Evolutionary conservation across 2,329 filamentous ascomycete species (phyloP).

Genomic region (Coniochaeta sp.): DNA sequence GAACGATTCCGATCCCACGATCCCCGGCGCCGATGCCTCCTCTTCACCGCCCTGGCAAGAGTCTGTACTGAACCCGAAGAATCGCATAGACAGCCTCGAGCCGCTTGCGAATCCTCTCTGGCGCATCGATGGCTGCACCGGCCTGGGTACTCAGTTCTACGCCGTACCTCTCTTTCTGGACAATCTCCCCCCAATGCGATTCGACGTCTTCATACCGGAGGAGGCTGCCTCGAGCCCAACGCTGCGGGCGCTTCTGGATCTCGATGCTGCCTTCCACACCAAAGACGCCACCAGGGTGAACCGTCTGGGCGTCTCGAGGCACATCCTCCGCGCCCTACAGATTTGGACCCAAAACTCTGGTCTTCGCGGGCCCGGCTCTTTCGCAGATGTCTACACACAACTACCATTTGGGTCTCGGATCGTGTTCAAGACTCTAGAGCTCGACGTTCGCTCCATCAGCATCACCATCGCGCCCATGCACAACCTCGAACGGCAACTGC

Average conservation of each 20-base stretch:
- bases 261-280: conserved; percentile 48
- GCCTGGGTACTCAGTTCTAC: conserved; percentile 51
- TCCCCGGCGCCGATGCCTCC: background rate
- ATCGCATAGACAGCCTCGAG: conserved; percentile 50
- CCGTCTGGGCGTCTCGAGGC: conserved; percentile 42
- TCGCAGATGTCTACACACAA: conserved; percentile 31
- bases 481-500: conserved; percentile 44
- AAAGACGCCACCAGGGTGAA: conserved; percentile 41
- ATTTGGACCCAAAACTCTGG: conserved; percentile 34
- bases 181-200: conserved; percentile 40
- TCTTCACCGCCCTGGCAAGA: conserved; percentile 29
- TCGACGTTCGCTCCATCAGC: conserved; percentile 36
- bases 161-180: conserved; percentile 44
- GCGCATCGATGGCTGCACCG: conserved; percentile 52
- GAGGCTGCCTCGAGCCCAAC: conserved; percentile 30
- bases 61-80: conserved; percentile 52
- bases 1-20: background rate
- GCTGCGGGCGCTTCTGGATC: conserved; percentile 39
- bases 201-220: conserved; percentile 53
- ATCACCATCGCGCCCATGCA: conserved; percentile 43
- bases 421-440: conserved; percentile 43
- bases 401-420: conserved; percentile 53
- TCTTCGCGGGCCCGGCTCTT: conserved; percentile 18
- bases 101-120: conserved; percentile 38
- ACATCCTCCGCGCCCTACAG: conserved; percentile 48